A percentile compares a stretch with the other conserved stretches of the same genome.
Evolutionary conservation across 805 yeast species (phyloP).

Genomic region (Saccharomycopsis sp.): DNA sequence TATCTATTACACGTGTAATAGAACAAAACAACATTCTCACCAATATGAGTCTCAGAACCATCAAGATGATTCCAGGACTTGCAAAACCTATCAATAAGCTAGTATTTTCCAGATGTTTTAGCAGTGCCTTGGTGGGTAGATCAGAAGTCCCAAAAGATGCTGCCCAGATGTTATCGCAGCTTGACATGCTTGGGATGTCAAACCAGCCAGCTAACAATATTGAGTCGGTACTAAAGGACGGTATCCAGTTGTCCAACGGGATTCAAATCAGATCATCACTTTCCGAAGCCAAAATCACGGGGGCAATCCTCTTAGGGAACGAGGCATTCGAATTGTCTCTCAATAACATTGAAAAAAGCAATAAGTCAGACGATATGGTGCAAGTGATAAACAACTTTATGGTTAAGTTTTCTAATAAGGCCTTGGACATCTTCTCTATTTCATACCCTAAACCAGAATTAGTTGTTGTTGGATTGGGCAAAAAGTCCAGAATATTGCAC

Average conservation of each 20-base stretch:
- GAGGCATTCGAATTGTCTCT: conserved; percentile 59
- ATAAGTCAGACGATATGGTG: not conserved
- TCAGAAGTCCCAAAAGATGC: conserved; percentile 11
- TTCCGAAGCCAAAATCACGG: conserved; percentile 34
- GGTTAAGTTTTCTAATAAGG: conserved; percentile 43
- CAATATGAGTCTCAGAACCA: too few species aligned
- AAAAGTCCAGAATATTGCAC: conserved; percentile 53
- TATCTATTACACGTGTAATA: too few species aligned
- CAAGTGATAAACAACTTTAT: conserved; percentile 45
- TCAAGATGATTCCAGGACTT: too few species aligned
- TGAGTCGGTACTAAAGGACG: conserved; percentile 44
- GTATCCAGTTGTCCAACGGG: conserved; percentile 53
- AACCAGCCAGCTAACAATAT: conserved; percentile 43
- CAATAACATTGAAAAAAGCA: conserved; percentile 25
- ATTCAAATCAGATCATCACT: conserved; percentile 40
- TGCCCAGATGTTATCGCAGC: conserved; percentile 30
- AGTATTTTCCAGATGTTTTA: not conserved
- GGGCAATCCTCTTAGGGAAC: conserved; percentile 44
- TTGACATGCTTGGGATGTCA: conserved; percentile 39
- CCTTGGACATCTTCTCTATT: conserved; percentile 43
- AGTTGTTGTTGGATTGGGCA: conserved; percentile 65
- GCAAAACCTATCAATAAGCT: not conserved
- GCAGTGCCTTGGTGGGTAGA: not conserved
- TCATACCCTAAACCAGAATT: conserved; percentile 75
- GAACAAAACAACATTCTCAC: too few species aligned